phyloP scores from a whole-genome alignment of 2,329 filamentous ascomycete species.

The Didymella pinodella region DNA sequence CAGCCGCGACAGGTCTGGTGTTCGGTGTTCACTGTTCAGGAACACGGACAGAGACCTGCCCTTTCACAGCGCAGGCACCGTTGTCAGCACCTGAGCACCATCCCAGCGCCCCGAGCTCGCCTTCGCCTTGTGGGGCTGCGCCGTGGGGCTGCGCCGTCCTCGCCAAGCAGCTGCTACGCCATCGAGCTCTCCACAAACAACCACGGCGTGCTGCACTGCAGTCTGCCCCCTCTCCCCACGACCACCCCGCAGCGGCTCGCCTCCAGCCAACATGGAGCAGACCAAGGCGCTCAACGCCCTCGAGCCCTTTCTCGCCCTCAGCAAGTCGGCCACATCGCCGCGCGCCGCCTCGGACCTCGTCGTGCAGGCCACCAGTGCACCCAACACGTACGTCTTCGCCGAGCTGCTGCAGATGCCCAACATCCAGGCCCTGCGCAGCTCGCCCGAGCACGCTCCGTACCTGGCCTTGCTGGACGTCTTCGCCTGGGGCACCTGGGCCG shows the following conservation, averaged over 20 bases:
- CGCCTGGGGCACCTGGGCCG: constrained; percentile 86
- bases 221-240: background rate
- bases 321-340: constrained; percentile 83
- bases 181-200: constrained; percentile 3
- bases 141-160: background rate
- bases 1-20: background rate
- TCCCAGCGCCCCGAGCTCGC: no score
- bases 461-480: constrained; percentile 85
- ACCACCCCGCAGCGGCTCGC: background rate
- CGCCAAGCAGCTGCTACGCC: constrained; percentile 32
- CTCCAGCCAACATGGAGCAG: constrained; percentile 73
- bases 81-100: no score
- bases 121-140: background rate
- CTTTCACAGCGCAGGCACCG: no score
- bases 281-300: constrained; percentile 66
- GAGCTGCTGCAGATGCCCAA: constrained; percentile 86
- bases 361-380: constrained; percentile 84
- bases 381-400: constrained; percentile 90
- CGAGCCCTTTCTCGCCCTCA: constrained; percentile 88
- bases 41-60: constrained; percentile 8
- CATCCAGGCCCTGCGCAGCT: constrained; percentile 73
- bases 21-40: background rate
- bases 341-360: constrained; percentile 87
- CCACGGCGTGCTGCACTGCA: background rate
- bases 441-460: constrained; percentile 69